These are phyloP conservation scores for Nymphaea colorata DNA, from an alignment of 164 flowering plant species.

Conservation along the genomic window DNA sequence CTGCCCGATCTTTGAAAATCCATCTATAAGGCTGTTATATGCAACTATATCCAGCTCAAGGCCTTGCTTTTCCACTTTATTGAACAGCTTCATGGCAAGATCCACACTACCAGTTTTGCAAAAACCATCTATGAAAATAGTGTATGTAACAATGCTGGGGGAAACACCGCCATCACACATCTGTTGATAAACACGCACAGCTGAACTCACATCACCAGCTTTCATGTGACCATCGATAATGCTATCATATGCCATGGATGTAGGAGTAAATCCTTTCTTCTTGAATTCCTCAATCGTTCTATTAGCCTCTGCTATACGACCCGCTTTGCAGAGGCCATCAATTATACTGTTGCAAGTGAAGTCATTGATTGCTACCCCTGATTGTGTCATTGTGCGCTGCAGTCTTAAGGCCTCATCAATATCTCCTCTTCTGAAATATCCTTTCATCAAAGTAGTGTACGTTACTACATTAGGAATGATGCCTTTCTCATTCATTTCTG, in stretches of 20 bases:
- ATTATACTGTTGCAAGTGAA: constrained; percentile 45
- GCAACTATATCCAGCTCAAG: constrained; percentile 38
- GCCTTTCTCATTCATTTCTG: constrained; percentile 34
- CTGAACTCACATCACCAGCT: constrained; percentile 26
- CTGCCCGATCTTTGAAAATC: constrained; percentile 48
- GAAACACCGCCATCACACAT: constrained; percentile 44
- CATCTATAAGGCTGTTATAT: constrained; percentile 59
- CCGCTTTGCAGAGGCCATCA: constrained; percentile 53
- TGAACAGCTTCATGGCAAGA: constrained; percentile 45
- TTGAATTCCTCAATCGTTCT: constrained; percentile 28
- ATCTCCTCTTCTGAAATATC: constrained; percentile 44
- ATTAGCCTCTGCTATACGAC: constrained; percentile 36
- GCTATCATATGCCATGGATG: constrained; percentile 48
- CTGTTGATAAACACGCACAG: constrained; percentile 33
- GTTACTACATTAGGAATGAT: constrained; percentile 47
- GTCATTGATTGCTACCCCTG: constrained; percentile 32
- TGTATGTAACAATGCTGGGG: constrained; percentile 55
- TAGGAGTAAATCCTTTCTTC: constrained; percentile 37
- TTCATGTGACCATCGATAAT: constrained; percentile 61
- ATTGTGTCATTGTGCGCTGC: constrained; percentile 32
- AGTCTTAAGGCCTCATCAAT: constrained; percentile 28
- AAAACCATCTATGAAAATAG: constrained; percentile 48
- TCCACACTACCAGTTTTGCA: constrained; percentile 38
- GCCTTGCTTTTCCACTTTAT: constrained; percentile 42
- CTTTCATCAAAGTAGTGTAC: constrained; percentile 46